Evolutionary conservation across 2,329 filamentous ascomycete species (phyloP), one percentile per base, ranked within the genome.

Genomic region (Cercospora sp.): DNA sequence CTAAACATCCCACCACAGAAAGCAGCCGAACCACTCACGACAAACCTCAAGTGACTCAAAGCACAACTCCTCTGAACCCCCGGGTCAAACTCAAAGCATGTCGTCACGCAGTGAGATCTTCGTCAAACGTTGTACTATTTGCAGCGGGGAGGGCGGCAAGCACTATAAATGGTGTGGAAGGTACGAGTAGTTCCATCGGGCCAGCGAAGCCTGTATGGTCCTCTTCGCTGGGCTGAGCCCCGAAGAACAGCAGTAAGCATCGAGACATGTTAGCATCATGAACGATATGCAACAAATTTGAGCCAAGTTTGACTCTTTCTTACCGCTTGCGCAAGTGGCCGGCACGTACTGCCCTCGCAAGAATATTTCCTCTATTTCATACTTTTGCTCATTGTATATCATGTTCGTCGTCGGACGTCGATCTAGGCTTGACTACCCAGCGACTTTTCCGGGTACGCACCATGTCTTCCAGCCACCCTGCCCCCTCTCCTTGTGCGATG

Each of bases 401-500:
- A 24, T 62, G 8, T 30, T 62, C 60, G 40, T 62, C 37, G 43
- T 62, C 40, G 26, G 49, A 32, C 34, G 13, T 49, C 43, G 24
- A 21, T 49, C 40, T 62, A 62, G 26, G 60, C 60, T 28, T 62
- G 60, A 62, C 40, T 51, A 13, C 60, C 40, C 34, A 49, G 21
- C 10, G 60, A 13, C 53, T 59, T 65, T 32, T 58, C 53, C 34
- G 62, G 30, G 37, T 30, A 59, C 24, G 49, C 62, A 40, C 53
- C 51, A 40, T 58, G 62, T 45, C 62, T 37, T 34, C 49, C 62
- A 37, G 53, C 62, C n/a, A 57, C 51, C n/a, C 51, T 59, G 30
- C 67, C 66, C 12, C 66, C 37, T 16, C 73, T 58, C 37, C 69
- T 63, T 55, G 74, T 53, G 26, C 64, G 68, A 24, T 71, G 69